A percentile compares a stretch with the other conserved stretches of the same genome.
These are phyloP conservation scores for Ormosia emarginata DNA, from an alignment of 306 rosid genomes.

Conservation along the genomic window DNA sequence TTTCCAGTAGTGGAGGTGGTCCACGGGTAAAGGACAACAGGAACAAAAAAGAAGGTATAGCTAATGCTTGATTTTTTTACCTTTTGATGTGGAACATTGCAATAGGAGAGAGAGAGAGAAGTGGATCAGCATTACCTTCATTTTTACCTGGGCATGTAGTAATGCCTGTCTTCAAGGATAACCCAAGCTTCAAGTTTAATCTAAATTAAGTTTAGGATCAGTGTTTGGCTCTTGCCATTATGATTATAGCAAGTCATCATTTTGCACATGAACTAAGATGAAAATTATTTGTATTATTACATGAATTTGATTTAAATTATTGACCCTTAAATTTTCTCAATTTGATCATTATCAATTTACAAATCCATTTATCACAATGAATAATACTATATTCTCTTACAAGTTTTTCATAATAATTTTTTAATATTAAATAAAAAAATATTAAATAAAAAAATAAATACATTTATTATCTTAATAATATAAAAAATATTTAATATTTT, in stretches of 20 bases:
- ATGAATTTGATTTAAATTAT: background rate
- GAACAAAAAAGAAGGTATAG: background rate
- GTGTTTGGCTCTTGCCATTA: background rate
- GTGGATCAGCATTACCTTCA: conserved; percentile 24
- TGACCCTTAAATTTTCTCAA: background rate
- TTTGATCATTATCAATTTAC: background rate
- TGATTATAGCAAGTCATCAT: conserved; percentile 17
- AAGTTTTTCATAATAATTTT: no score
- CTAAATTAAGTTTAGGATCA: background rate
- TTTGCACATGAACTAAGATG: conserved; percentile 1
- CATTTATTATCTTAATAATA: no score
- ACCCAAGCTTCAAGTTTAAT: conserved; percentile 25
- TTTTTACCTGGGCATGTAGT: conserved; percentile 34
- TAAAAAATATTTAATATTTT: no score
- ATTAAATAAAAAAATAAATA: no score
- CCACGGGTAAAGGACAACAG: conserved; percentile 30
- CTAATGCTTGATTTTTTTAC: conserved; percentile 10
- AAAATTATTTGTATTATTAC: background rate
- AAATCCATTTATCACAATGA: background rate
- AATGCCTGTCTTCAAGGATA: conserved; percentile 18
- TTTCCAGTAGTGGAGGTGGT: conserved; percentile 38
- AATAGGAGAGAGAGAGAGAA: conserved; percentile 17
- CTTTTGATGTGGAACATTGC: conserved; percentile 31
- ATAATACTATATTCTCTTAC: no score
- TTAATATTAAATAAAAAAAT: no score